These are phyloP conservation scores for Hypoxylon cercidicola DNA, from an alignment of 495 filamentous ascomycete species.

Conservation along the genomic window DNA sequence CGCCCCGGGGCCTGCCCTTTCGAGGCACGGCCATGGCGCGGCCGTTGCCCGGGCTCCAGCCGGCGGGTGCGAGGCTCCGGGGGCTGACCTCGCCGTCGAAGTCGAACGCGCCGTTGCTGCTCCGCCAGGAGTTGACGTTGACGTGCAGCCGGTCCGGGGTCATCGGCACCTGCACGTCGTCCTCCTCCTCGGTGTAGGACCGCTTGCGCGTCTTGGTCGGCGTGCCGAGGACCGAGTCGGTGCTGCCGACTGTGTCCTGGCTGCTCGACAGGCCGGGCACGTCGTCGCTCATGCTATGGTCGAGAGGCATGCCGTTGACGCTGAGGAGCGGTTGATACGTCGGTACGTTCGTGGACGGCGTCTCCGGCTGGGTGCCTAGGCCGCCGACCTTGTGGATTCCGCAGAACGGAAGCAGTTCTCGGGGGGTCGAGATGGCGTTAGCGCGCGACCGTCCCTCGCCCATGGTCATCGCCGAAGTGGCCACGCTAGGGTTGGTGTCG, in stretches of 20 bases:
- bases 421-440: constrained; percentile 43
- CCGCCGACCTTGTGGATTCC: constrained; percentile 75
- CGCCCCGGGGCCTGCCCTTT: constrained; percentile 25
- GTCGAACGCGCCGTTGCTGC: background rate
- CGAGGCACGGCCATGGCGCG: constrained; percentile 56
- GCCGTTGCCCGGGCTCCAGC: constrained; percentile 25
- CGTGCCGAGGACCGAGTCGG: constrained; percentile 13
- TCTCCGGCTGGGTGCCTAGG: constrained; percentile 54
- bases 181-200: constrained; percentile 49
- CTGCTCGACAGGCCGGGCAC: constrained; percentile 51
- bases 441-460: constrained; percentile 42
- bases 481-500: constrained; percentile 33
- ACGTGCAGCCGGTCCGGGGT: constrained; percentile 35
- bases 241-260: constrained; percentile 52
- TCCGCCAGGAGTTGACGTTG: constrained; percentile 18
- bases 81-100: constrained; percentile 54
- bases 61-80: constrained; percentile 43
- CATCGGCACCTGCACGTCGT: constrained; percentile 17
- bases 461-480: constrained; percentile 21
- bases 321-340: constrained; percentile 27
- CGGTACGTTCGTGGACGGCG: background rate
- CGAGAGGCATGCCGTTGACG: constrained; percentile 23
- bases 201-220: constrained; percentile 51
- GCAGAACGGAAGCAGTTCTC: constrained; percentile 80
- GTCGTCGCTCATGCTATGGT: constrained; percentile 25